Percentiles rank a stretch among this genome's conserved stretches.
Evolutionary conservation across 2,329 filamentous ascomycete species (phyloP).

Genomic region (Niveomyces coronatus): DNA sequence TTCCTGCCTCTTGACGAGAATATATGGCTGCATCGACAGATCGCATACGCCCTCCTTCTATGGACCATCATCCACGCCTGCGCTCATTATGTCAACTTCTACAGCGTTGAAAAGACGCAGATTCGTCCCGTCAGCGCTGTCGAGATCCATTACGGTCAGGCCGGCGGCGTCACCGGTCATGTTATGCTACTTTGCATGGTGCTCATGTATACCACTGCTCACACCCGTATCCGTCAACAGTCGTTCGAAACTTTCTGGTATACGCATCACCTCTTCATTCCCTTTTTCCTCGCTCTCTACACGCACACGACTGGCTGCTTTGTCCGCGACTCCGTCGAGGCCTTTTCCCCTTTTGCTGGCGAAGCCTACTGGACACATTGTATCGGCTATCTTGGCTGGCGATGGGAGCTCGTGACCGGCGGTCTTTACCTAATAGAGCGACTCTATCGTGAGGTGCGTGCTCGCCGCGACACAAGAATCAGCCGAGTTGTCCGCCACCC

Average conservation of each 20-base stretch:
- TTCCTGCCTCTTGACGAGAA: slow-evolving; percentile 94
- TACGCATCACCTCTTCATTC: slow-evolving; percentile 96
- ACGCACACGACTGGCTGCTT: slow-evolving; percentile 96
- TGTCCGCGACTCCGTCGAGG: slow-evolving; percentile 66
- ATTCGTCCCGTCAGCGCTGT: slow-evolving; percentile 71
- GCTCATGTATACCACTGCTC: slow-evolving; percentile 93
- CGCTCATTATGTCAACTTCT: slow-evolving; percentile 97
- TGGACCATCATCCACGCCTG: slow-evolving; percentile 70
- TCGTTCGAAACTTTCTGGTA: slow-evolving; percentile 99
- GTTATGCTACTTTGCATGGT: slow-evolving; percentile 99
- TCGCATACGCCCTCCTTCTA: slow-evolving; percentile 79
- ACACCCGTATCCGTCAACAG: slow-evolving; percentile 88
- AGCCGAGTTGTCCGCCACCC: slow-evolving; percentile 91
- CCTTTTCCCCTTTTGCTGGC: slow-evolving; percentile 77
- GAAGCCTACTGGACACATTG: slow-evolving; percentile 82
- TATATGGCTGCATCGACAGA: slow-evolving; percentile 91
- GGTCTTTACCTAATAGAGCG: slow-evolving; percentile 80
- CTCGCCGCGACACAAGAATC: slow-evolving; percentile 75
- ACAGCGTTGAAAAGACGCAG: slow-evolving; percentile 81
- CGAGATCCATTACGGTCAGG: slow-evolving; percentile 82
- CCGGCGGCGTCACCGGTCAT: slow-evolving; percentile 89
- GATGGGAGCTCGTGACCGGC: slow-evolving; percentile 87
- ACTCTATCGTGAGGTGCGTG: slow-evolving; percentile 81
- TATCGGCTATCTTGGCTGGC: slow-evolving; percentile 90
- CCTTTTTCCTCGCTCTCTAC: slow-evolving; percentile 87